phyloP scores from a whole-genome alignment of 768 basidiomycete species.

The Hygrophorus pudorinus region DNA sequence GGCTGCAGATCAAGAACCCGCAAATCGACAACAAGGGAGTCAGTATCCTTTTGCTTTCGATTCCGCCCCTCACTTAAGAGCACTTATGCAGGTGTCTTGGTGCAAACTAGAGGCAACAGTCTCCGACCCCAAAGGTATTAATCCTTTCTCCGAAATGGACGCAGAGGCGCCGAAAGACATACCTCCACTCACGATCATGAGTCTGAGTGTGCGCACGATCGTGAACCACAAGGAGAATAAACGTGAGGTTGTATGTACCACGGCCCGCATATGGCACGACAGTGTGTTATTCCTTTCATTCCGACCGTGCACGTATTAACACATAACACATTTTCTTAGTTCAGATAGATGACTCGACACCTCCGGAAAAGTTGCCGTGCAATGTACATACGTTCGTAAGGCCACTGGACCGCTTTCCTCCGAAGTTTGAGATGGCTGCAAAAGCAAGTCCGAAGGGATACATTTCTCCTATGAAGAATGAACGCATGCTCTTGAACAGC shows the following conservation, averaged over 20 bases:
- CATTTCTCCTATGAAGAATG: constrained; percentile 70
- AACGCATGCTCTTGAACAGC: constrained; percentile 76
- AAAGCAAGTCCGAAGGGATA: constrained; percentile 52
- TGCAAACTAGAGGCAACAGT: constrained; percentile 88
- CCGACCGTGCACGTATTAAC: background rate
- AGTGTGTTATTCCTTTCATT: constrained; percentile 22
- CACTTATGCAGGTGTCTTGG: constrained; percentile 72
- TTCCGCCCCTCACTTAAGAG: background rate
- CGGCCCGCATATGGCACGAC: constrained; percentile 73
- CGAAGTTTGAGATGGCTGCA: constrained; percentile 67
- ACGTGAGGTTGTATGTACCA: constrained; percentile 84
- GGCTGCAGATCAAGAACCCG: constrained; percentile 79
- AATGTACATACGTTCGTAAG: constrained; percentile 83
- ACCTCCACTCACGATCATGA: constrained; percentile 88
- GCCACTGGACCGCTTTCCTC: constrained; percentile 80
- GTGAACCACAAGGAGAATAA: constrained; percentile 92
- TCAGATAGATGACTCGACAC: constrained; percentile 83
- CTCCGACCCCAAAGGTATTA: constrained; percentile 79
- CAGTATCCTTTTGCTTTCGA: constrained; percentile 16
- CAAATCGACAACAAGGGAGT: constrained; percentile 74
- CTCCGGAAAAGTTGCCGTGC: constrained; percentile 79
- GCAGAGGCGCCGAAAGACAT: constrained; percentile 59
- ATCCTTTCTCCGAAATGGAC: constrained; percentile 71
- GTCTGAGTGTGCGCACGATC: constrained; percentile 78
- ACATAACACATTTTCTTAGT: constrained; percentile 32